Evolutionary conservation across 192 early-diverging fungal genomes (phyloP).

Genomic region (Coemansia sp.): DNA sequence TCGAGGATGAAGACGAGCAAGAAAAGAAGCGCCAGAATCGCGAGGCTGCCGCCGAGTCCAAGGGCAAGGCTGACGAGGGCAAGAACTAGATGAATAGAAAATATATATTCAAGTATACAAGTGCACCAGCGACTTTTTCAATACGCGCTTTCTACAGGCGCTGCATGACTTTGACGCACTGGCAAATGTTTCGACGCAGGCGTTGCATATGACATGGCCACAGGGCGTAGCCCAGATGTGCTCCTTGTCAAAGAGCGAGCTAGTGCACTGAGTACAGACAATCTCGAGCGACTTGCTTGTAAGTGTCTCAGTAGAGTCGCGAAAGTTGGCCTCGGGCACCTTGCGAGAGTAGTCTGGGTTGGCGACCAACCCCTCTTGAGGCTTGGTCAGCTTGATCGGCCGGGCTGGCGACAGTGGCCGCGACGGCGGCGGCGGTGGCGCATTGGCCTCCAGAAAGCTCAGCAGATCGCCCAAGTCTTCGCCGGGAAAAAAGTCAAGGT

Average conservation of each 20-base stretch:
- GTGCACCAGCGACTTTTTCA: constrained; percentile 45
- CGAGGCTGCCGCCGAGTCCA: constrained; percentile 61
- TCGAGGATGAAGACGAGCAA: constrained; percentile 93
- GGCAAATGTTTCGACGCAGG: constrained; percentile 34
- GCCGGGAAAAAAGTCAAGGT: constrained; percentile 47
- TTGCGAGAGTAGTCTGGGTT: constrained; percentile 31
- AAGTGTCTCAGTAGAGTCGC: constrained; percentile 17
- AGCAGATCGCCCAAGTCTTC: constrained; percentile 48
- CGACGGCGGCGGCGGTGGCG: constrained; percentile 32
- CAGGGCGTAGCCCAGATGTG: constrained; percentile 52
- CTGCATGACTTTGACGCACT: constrained; percentile 31
- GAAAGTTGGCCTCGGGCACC: constrained; percentile 44
- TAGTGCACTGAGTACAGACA: constrained; percentile 39
- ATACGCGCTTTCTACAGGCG: constrained; percentile 37
- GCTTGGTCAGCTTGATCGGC: constrained; percentile 39
- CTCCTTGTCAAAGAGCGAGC: constrained; percentile 35
- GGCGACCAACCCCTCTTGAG: constrained; percentile 36
- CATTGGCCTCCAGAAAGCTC: constrained; percentile 47
- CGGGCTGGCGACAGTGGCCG: constrained; percentile 31
- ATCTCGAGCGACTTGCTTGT: constrained; percentile 25
- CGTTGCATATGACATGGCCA: constrained; percentile 51
- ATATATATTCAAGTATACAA: constrained; percentile 24
- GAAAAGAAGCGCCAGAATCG: constrained; percentile 66
- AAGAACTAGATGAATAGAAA: constrained; percentile 9
- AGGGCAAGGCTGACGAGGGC: constrained; percentile 47